Conservation (phyloP, 371 early-diverging fungal species). For the Rhizopus microsporus region DNA sequence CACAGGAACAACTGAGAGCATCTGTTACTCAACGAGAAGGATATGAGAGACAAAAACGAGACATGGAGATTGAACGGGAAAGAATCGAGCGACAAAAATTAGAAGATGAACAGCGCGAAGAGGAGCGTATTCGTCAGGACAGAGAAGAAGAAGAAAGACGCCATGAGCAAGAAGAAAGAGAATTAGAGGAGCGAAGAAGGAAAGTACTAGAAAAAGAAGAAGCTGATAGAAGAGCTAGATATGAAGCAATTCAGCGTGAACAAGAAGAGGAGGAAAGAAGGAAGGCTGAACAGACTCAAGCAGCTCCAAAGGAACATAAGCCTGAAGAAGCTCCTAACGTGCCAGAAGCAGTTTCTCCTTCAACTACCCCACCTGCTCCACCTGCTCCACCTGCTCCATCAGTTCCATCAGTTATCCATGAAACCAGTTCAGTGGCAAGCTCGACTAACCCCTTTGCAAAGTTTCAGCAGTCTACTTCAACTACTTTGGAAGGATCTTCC, state of each 20-base stretch:
- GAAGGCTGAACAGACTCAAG: conserved; percentile 17
- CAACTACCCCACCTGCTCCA: conserved; percentile 9
- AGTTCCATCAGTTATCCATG: conserved; percentile 1
- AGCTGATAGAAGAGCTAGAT: conserved; percentile 31
- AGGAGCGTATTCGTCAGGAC: conserved; percentile 11
- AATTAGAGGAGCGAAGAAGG: conserved; percentile 32
- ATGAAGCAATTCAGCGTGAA: conserved; percentile 35
- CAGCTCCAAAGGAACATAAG: conserved; percentile 10
- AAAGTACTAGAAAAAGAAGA: conserved; percentile 38
- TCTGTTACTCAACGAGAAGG: conserved; percentile 31
- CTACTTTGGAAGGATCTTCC: conserved; percentile 10
- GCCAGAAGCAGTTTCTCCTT: conserved; percentile 1
- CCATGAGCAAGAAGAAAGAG: conserved; percentile 27
- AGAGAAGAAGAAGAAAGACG: conserved; percentile 26
- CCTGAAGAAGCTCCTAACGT: conserved; percentile 14
- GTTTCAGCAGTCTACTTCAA: conserved; percentile 21
- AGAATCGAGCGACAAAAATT: conserved; percentile 21
- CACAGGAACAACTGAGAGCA: conserved; percentile 35
- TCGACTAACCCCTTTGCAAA: conserved; percentile 57
- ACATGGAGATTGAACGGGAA: conserved; percentile 23
- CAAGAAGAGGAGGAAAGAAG: conserved; percentile 36
- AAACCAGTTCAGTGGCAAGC: conserved; percentile 19
- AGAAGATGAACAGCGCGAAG: conserved; percentile 27
- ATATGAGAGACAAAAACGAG: conserved; percentile 19
- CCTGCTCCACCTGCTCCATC: conserved; percentile 11